A percentile compares a stretch with the other conserved stretches of the same genome.
phyloP scores from a whole-genome alignment of 352 stramenopile species.

The Thraustochytrium sp. region DNA sequence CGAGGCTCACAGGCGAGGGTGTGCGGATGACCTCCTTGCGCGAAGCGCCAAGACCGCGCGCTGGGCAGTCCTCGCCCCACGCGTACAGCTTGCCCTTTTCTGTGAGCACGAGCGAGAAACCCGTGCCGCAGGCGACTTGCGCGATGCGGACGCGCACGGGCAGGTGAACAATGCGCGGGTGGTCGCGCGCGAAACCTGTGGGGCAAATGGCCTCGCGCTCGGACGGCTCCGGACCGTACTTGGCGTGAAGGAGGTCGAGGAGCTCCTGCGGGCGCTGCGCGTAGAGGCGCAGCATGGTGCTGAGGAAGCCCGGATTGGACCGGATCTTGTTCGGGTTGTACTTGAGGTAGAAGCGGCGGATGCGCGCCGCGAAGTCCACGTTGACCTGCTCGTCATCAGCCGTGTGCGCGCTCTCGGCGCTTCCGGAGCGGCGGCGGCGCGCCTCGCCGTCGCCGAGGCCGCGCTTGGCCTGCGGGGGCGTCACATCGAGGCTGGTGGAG shows the following conservation, averaged over 20 bases:
- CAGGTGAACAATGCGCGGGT: neutral
- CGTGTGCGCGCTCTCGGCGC: neutral
- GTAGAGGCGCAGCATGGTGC: conserved; percentile 34
- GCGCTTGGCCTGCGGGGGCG: neutral
- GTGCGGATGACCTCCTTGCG: neutral
- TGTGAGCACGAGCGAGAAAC: conserved; percentile 25
- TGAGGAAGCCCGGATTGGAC: neutral
- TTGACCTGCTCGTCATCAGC: neutral
- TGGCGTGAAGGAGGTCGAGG: conserved; percentile 11
- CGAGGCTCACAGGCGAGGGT: neutral
- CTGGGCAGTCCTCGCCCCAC: neutral
- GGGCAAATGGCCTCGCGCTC: conserved; percentile 10
- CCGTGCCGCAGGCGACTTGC: conserved; percentile 42
- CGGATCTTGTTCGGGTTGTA: conserved; percentile 34
- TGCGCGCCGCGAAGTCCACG: neutral
- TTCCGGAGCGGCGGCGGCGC: neutral
- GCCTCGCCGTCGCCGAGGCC: neutral
- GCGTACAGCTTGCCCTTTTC: conserved; percentile 6
- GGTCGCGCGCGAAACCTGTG: conserved; percentile 15
- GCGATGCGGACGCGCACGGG: conserved; percentile 4
- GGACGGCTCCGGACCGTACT: conserved; percentile 37
- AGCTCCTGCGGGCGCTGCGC: neutral
- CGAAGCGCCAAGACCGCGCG: neutral
- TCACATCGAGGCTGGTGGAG: neutral
- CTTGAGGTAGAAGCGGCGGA: conserved; percentile 24